A percentile compares a stretch with the other conserved stretches of the same genome.
Conservation (phyloP, 108 stramenopile genomes). For the Skeletonema marinoi region DNA sequence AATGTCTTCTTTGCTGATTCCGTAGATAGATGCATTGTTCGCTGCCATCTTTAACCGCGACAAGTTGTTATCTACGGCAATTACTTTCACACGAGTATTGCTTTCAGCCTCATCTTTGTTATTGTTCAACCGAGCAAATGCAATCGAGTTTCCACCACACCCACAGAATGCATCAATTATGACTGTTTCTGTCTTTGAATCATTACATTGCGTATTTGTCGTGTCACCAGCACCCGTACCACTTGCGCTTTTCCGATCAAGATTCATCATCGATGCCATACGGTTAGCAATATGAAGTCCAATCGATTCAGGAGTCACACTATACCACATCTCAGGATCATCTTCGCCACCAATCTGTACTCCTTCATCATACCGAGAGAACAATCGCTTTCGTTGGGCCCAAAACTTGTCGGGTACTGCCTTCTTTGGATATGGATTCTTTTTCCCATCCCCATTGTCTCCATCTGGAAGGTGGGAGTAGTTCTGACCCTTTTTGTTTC, state of each 20-base stretch:
- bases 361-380: constrained; percentile 75
- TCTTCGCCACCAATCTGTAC: constrained; percentile 75
- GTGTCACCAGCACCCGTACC: neutral
- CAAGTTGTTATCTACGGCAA: constrained; percentile 67
- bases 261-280: constrained; percentile 11
- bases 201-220: neutral
- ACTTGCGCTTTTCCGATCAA: neutral
- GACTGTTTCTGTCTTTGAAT: constrained; percentile 18
- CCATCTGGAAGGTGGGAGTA: constrained; percentile 32
- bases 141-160: constrained; percentile 86
- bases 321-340: constrained; percentile 67
- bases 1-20: constrained; percentile 51
- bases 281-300: constrained; percentile 70
- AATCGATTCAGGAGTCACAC: constrained; percentile 83
- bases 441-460: constrained; percentile 69
- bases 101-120: neutral
- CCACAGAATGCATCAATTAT: constrained; percentile 87
- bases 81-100: constrained; percentile 52
- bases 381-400: constrained; percentile 81
- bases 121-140: constrained; percentile 54
- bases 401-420: constrained; percentile 81
- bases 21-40: constrained; percentile 73
- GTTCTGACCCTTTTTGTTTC: neutral
- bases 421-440: constrained; percentile 72
- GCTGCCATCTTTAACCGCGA: constrained; percentile 70